phyloP scores from a whole-genome alignment of 345 rosid species.

The Eucalyptus brandiana region DNA sequence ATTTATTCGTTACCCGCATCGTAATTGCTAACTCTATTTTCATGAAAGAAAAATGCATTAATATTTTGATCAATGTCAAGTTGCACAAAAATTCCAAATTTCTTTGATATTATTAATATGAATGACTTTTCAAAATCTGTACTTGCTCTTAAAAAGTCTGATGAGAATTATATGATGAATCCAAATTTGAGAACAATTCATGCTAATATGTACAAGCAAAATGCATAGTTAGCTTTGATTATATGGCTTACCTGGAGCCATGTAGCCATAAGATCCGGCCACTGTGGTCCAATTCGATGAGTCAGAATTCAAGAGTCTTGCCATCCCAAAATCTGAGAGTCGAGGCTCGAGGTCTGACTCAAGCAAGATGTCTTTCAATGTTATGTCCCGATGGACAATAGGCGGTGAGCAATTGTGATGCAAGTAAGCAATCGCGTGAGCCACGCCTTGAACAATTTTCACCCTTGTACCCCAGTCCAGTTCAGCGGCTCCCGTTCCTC shows the following conservation, averaged over 20 bases:
- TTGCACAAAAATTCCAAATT: not conserved
- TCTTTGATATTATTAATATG: not conserved
- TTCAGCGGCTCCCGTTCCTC: conserved; percentile 4
- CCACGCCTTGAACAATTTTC: not conserved
- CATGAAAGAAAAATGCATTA: not conserved
- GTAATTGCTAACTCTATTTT: not conserved
- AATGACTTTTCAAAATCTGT: not conserved
- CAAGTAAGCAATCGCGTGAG: conserved; percentile 61
- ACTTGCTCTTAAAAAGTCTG: not conserved
- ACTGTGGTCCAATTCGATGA: conserved; percentile 55
- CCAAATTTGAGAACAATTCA: not conserved
- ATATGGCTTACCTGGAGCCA: conserved; percentile 51
- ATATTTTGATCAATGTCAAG: not conserved
- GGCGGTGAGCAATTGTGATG: conserved; percentile 60
- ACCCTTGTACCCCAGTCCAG: conserved; percentile 18
- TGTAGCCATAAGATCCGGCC: conserved; percentile 62
- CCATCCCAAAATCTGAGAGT: conserved; percentile 61
- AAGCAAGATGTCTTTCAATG: conserved; percentile 40
- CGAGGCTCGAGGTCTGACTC: conserved; percentile 35
- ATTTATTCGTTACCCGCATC: conserved; percentile 11
- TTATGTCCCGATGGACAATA: conserved; percentile 46
- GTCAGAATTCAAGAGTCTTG: conserved; percentile 27
- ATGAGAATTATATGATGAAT: not conserved
- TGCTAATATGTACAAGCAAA: too few species aligned
- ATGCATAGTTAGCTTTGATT: not conserved